Percentiles rank a stretch among this genome's conserved stretches.
phyloP scores from a whole-genome alignment of 2,329 filamentous ascomycete genomes.

The Aspergillus sergii region DNA sequence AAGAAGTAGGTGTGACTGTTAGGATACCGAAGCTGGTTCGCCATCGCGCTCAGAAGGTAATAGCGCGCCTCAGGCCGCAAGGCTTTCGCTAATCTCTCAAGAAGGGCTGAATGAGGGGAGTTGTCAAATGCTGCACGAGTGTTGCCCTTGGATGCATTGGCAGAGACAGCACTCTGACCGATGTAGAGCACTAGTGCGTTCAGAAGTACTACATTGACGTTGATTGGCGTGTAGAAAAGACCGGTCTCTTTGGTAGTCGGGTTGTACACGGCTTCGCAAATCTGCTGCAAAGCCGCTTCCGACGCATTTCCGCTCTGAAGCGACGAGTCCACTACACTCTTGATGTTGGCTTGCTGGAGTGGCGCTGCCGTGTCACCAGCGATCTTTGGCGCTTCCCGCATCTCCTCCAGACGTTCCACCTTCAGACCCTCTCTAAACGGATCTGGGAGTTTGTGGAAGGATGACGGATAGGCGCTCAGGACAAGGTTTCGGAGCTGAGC shows the following conservation, averaged over 20 bases:
- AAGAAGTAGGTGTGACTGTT: slow-evolving; percentile 93
- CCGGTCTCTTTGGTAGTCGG: slow-evolving; percentile 61
- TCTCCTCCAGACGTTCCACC: slow-evolving; percentile 74
- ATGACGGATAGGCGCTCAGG: slow-evolving; percentile 74
- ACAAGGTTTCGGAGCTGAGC: slow-evolving; percentile 87
- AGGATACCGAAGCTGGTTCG: slow-evolving; percentile 89
- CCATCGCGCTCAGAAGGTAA: slow-evolving; percentile 78
- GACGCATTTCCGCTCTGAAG: slow-evolving; percentile 64
- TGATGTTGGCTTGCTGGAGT: slow-evolving; percentile 55
- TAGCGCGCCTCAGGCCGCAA: slow-evolving; percentile 78
- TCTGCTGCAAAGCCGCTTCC: slow-evolving; percentile 69
- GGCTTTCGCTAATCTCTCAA: slow-evolving; percentile 76
- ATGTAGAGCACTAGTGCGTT: slow-evolving; percentile 84
- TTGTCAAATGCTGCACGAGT: slow-evolving; percentile 63
- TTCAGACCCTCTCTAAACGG: slow-evolving; percentile 74
- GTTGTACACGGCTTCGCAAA: slow-evolving; percentile 72
- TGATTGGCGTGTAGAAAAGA: slow-evolving; percentile 67
- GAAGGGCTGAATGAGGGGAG: slow-evolving; percentile 68
- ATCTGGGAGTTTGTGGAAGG: slow-evolving; percentile 71
- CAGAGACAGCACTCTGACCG: slow-evolving; percentile 69
- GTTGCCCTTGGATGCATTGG: slow-evolving; percentile 60
- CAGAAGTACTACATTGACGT: slow-evolving; percentile 70
- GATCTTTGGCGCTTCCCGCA: slow-evolving; percentile 67
- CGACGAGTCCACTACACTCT: slow-evolving; percentile 54
- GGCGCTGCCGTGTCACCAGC: slow-evolving; percentile 62